These are phyloP conservation scores for Aureobasidium mangrovei DNA, from an alignment of 2,329 filamentous ascomycete genomes.

Conservation along the genomic window DNA sequence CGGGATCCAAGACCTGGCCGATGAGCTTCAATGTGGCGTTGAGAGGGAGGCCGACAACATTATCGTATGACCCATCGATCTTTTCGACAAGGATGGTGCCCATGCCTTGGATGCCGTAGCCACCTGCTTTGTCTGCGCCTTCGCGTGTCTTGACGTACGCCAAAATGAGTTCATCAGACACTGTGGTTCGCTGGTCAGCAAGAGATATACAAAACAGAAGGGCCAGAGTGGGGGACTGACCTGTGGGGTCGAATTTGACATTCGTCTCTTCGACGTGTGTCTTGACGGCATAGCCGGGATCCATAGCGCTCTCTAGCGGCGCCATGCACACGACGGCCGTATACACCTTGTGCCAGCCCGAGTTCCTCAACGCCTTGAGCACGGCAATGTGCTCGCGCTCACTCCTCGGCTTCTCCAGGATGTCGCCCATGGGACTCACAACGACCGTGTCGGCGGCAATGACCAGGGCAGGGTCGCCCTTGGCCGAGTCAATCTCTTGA, in stretches of 20 bases:
- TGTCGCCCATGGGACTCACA: conserved; percentile 64
- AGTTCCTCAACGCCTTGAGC: conserved; percentile 62
- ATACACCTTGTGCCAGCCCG: conserved; percentile 64
- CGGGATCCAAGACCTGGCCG: conserved; percentile 75
- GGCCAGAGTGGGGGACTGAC: conserved; percentile 20
- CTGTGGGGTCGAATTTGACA: conserved; percentile 70
- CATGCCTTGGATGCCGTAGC: conserved; percentile 86
- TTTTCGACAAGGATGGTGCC: conserved; percentile 79
- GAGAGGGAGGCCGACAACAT: conserved; percentile 85
- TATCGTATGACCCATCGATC: conserved; percentile 85
- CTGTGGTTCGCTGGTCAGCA: conserved; percentile 22
- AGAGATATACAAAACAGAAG: background rate
- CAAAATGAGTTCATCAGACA: conserved; percentile 74
- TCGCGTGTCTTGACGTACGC: conserved; percentile 76
- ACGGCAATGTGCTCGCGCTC: conserved; percentile 76
- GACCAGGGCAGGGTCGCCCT: conserved; percentile 70
- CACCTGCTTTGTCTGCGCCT: conserved; percentile 91
- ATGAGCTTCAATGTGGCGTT: conserved; percentile 70
- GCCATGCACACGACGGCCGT: conserved; percentile 79
- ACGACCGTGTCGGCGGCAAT: conserved; percentile 89
- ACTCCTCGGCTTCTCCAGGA: conserved; percentile 83
- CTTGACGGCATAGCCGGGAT: conserved; percentile 79
- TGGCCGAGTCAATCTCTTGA: conserved; percentile 47
- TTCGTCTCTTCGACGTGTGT: conserved; percentile 80
- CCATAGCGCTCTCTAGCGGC: conserved; percentile 67